phyloP scores from a whole-genome alignment of 352 stramenopile species.

The Achlya hypogyna region DNA sequence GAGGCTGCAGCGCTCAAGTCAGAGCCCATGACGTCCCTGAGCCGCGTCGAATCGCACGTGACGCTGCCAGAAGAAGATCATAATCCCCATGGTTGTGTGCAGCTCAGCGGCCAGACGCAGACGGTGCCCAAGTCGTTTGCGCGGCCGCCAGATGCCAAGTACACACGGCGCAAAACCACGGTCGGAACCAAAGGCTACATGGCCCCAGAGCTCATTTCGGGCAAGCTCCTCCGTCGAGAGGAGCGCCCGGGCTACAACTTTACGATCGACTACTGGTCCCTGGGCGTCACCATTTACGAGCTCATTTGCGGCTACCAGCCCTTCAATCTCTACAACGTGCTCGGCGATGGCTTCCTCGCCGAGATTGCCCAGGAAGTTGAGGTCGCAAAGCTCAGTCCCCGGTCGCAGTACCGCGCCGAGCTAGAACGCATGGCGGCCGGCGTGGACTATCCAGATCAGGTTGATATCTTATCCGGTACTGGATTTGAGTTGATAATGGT shows the following conservation, averaged over 20 bases:
- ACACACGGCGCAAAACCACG: slow-evolving; percentile 64
- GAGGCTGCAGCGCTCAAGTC: background rate
- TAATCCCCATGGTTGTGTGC: background rate
- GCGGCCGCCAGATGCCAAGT: slow-evolving; percentile 38
- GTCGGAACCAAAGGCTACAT: slow-evolving; percentile 87
- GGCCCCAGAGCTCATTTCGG: slow-evolving; percentile 85
- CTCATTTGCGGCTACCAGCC: slow-evolving; percentile 81
- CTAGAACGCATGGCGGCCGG: slow-evolving; percentile 72
- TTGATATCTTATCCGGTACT: slow-evolving; percentile 20
- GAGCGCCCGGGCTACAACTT: slow-evolving; percentile 70
- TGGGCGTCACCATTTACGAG: slow-evolving; percentile 84
- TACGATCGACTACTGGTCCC: slow-evolving; percentile 71
- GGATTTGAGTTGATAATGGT: background rate
- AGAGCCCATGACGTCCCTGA: background rate
- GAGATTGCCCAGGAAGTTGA: slow-evolving; percentile 68
- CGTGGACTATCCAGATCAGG: slow-evolving; percentile 12
- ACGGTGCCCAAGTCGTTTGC: slow-evolving; percentile 20
- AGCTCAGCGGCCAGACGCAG: slow-evolving; percentile 4
- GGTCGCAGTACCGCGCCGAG: slow-evolving; percentile 70
- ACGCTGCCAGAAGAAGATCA: background rate
- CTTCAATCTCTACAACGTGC: slow-evolving; percentile 55
- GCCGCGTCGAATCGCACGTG: background rate
- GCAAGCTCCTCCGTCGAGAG: slow-evolving; percentile 70
- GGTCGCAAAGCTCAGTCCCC: slow-evolving; percentile 56
- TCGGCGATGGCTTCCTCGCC: slow-evolving; percentile 52